Base-by-base conservation (phyloP, 306 rosid species). In the Albizia julibrissin region DNA sequence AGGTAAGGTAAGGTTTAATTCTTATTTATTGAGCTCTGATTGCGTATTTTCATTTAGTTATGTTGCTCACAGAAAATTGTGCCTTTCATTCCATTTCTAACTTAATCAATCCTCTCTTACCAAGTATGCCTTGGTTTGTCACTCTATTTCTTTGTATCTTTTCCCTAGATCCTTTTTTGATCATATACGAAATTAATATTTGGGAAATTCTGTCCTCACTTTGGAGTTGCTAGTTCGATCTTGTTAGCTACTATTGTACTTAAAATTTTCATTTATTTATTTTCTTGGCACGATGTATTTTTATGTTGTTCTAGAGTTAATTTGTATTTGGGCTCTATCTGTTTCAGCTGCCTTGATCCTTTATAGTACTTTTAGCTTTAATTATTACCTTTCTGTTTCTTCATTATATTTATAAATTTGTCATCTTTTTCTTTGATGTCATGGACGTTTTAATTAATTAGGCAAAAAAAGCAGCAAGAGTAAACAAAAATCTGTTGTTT, bases 381-480 rank as follows among this genome's bases (percentile, higher is more conserved):
- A 10, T 70, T 11, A 11, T 43, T 40, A 6, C 8, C 37, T 80
- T 81, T 31, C 56, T 6, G 6, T 49, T 69, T 72, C 49, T 33
- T 47, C 16, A 16, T 26, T 26, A 21, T n/a, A 21, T 61, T 44
- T 69, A 26, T 62, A 8, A 59, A 37, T 72, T 56, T 29, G 34
- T 22, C 16, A 24, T 14, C 64, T 31, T 37, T 61, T 24, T 31
- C 14, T 43, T 83, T 69, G 27, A 79, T 33, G 33, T 43, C 10
- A 3, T 68, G 44, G 12, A 39, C 56, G 40, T 74, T 37, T 19
- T 21, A 54, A 54, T 61, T 26, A 42, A 31, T 27, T 65, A 92
- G 97, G 87, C 37, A 61, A 9, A 40, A 49, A 79, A 29, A 89
- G 84, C 75, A 67, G 73, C 74, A 66, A 76, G 72, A 54, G 83